phyloP scores from a whole-genome alignment of 345 rosid species.

The Aquilaria yunnanensis region DNA sequence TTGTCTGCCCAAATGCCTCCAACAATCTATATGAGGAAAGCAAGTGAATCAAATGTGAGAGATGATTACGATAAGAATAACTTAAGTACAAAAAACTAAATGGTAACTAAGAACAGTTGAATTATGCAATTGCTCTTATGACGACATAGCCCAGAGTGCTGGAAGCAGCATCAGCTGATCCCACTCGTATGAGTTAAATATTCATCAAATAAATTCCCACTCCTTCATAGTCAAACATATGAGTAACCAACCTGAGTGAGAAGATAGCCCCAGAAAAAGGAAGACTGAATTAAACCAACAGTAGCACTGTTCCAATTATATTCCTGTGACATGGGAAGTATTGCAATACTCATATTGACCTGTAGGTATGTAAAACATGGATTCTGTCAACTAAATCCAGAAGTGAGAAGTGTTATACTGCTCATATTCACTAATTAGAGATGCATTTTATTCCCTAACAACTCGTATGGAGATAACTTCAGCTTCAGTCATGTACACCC shows the following conservation, averaged over 20 bases:
- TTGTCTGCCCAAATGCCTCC: conserved; percentile 98
- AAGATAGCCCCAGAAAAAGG: conserved; percentile 97
- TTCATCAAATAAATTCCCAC: no score
- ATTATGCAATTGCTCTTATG: no score
- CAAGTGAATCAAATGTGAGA: no score
- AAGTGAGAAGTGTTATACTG: no score
- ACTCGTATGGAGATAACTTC: no score
- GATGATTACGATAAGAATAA: no score
- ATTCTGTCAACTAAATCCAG: background rate
- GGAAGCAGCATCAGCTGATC: background rate
- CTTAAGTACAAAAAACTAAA: no score
- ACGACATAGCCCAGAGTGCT: background rate
- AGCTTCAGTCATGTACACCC: no score
- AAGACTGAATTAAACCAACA: conserved; percentile 88
- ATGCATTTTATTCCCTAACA: no score
- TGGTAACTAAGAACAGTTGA: conserved; percentile 10
- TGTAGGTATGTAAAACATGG: conserved; percentile 16
- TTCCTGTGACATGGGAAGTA: conserved; percentile 99
- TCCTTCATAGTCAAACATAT: no score
- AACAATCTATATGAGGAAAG: conserved; percentile 40
- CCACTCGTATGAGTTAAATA: no score
- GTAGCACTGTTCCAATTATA: conserved; percentile 80
- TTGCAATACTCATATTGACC: conserved; percentile 98
- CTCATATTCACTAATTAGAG: no score
- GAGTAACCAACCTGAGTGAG: conserved; percentile 61